Base-by-base conservation (phyloP, 2,329 filamentous ascomycete species). In the Colletotrichum zoysiae region DNA sequence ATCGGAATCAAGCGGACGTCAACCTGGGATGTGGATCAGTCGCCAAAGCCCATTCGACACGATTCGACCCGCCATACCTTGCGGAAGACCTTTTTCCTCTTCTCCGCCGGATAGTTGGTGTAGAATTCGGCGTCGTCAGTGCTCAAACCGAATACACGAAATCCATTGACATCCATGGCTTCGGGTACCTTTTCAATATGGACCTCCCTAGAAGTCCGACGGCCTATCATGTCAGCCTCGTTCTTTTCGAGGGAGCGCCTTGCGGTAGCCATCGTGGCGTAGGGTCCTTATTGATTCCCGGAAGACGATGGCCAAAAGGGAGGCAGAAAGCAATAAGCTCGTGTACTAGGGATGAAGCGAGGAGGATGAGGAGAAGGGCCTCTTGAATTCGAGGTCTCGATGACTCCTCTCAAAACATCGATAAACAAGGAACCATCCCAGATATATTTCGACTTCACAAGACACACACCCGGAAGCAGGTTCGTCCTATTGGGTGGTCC, bases 1-100 rank as follows among this genome's bases (percentile, higher is more conserved):
- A 81, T 82, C 1, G 85, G 85, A 2, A 78, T 63, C 6, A 80
- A 69, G 1, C 78, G 74, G 5, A 75, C 14, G n/a, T 65, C 71
- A 8, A 75, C 66, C 74, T 75, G 48, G 2, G 4, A 5, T 1
- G 2, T 12, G 59, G 12, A 55, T 16, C 11, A 20, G 6, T 12
- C n/a, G 38, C 23, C 14, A 18, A 8, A 5, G 2, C n/a, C 8
- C 16, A 0, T 6, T 12, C 16, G 6, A 18, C n/a, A 16, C 26
- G 11, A 2, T 11, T 1, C 0, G 23, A 1, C 40, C 16, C 0
- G n/a, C 8, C 33, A 9, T 55, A 77, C 76, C 69, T 77, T 76
- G 65, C 55, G 75, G 53, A 76, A 71, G 33, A 75, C 60, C n/a
- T 67, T 75, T 67, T 75, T 76, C 16, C 76, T 64, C 70, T 74